Evolutionary conservation across 768 basidiomycete genomes (phyloP), one percentile per base, ranked within the genome.

Genomic region (Cystobasidium tubakii): DNA sequence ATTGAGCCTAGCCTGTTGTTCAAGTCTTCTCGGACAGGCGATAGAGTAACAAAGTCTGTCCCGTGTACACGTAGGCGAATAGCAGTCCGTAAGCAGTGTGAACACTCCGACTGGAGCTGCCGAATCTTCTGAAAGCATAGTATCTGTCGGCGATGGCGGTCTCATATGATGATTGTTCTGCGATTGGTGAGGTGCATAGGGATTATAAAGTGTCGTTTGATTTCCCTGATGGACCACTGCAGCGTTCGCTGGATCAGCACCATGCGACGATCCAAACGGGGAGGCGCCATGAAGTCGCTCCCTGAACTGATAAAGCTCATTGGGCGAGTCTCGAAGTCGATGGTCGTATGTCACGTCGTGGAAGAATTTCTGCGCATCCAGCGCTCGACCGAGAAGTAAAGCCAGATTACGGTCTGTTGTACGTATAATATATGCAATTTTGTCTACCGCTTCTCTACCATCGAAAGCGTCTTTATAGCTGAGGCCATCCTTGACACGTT

Each of bases 341-440:
- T 99, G 96, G 79, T 97, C 95, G 80, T 98, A 99, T 10, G 96
- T 97, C 77, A 99, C 96, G 79, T 98, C 96, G 79, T 99, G 96
- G 80, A 99, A 98, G 83, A 92, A 98, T 83, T 98, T 98, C 81
- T 98, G 96, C 10, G 94, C 90, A 79, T 98, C 96, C 66, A 99
- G 84, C 1, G 96, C 93, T 50, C 96, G 86, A 4, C 96, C 96
- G n/a, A 98, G 86, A 1, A 99, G 84, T 55, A 98, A 83, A 13
- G 96, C 96, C 31, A 99, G 85, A 81, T 96, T 98, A 17, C 96
- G 86, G 82, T 99, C 96, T 6, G 93, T 92, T 1, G 96, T 98
- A 83, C 94, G 94, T 85, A 98, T 96, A 80, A 99, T 95, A 80
- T 96, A 92, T 17, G 92, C 89, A 76, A 99, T 91, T 83, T 92